phyloP scores from a whole-genome alignment of 1,139 yeast species.

The Hansenula sp. region DNA sequence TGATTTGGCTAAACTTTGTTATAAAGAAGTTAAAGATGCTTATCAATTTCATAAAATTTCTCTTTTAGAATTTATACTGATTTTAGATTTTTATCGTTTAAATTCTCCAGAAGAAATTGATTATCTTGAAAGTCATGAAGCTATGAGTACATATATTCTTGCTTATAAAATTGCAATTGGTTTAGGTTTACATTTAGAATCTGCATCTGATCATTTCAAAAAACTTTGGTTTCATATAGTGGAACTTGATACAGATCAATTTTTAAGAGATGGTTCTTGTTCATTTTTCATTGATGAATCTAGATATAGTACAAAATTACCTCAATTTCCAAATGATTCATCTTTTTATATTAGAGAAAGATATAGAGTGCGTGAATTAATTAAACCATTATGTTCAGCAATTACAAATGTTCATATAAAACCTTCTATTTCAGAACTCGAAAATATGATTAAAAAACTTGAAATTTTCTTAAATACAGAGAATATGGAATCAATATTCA shows the following conservation, averaged over 20 bases:
- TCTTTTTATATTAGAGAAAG: not conserved
- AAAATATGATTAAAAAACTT: not conserved
- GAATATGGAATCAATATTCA: not conserved
- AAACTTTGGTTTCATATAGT: constrained; percentile 6
- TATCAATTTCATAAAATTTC: not conserved
- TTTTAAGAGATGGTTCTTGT: constrained; percentile 5
- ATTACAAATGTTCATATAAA: constrained; percentile 1
- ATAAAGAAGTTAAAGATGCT: constrained; percentile 2
- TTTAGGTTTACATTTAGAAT: not conserved
- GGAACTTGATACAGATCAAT: constrained; percentile 4
- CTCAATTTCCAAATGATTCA: not conserved
- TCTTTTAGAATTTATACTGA: not conserved
- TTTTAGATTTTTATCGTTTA: not conserved
- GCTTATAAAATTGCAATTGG: constrained; percentile 3
- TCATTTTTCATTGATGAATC: constrained; percentile 4
- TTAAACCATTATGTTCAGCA: constrained; percentile 1
- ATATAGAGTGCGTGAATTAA: not conserved
- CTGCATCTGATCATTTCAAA: not conserved
- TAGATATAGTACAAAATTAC: not conserved
- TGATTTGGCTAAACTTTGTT: constrained; percentile 4
- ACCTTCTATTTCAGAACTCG: not conserved
- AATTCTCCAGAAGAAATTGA: not conserved
- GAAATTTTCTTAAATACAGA: not conserved
- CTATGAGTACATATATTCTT: not conserved
- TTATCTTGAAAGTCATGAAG: not conserved